These are phyloP conservation scores for Dissophora globulifera DNA, from an alignment of 192 early-diverging fungal genomes.

Conservation along the genomic window DNA sequence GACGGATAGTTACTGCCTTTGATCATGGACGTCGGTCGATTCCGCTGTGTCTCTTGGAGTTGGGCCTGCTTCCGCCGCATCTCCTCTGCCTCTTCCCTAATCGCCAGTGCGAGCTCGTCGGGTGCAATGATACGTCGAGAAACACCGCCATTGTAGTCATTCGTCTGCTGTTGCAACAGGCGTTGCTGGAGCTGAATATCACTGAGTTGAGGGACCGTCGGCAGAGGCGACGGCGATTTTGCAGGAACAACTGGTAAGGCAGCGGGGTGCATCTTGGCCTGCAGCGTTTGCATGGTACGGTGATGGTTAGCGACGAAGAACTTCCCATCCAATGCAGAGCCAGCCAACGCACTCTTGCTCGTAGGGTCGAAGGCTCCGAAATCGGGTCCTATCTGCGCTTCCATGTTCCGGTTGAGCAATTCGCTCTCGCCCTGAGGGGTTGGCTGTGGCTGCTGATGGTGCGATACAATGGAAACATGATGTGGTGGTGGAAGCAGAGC, in stretches of 20 bases:
- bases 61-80: conserved; percentile 19
- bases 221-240: conserved; percentile 15
- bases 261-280: conserved; percentile 16
- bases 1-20: not conserved
- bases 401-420: conserved; percentile 33
- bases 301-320: conserved; percentile 50
- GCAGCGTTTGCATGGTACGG: conserved; percentile 42
- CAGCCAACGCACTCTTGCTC: conserved; percentile 16
- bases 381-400: conserved; percentile 17
- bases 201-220: not conserved
- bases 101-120: conserved; percentile 36
- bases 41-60: conserved; percentile 7
- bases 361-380: conserved; percentile 32
- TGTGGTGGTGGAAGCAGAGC: conserved; percentile 25
- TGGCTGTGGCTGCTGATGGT: too few species aligned
- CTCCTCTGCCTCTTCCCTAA: conserved; percentile 36
- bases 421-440: too few species aligned
- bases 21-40: conserved; percentile 44
- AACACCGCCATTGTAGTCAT: conserved; percentile 12
- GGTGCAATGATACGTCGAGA: conserved; percentile 47
- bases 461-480: too few species aligned
- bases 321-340: conserved; percentile 21
- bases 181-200: conserved; percentile 4
- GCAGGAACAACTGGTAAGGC: conserved; percentile 20
- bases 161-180: conserved; percentile 4